Evolutionary conservation across 495 filamentous ascomycete species (phyloP).

Genomic region (Aspergillus nanangensis): DNA sequence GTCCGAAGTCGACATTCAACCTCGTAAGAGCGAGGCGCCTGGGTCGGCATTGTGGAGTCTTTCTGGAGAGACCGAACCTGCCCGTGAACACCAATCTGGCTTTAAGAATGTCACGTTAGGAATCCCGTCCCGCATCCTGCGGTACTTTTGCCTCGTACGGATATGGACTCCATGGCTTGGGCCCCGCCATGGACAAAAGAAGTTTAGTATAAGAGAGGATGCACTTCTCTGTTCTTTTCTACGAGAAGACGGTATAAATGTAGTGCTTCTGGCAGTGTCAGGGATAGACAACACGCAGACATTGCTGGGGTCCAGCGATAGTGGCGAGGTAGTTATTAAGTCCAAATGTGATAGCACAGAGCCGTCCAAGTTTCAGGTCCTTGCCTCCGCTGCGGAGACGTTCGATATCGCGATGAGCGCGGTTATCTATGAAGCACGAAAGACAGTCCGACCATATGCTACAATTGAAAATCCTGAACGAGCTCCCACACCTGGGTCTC

Average conservation of each 20-base stretch:
- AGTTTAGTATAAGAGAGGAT: constrained; percentile 67
- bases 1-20: constrained; percentile 50
- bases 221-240: constrained; percentile 80
- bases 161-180: constrained; percentile 81
- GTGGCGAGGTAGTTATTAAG: constrained; percentile 64
- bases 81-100: constrained; percentile 51
- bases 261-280: constrained; percentile 80
- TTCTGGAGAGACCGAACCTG: constrained; percentile 48
- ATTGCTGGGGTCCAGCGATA: constrained; percentile 58
- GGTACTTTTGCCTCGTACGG: constrained; percentile 79
- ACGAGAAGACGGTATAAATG: constrained; percentile 64
- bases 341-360: constrained; percentile 63
- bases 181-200: constrained; percentile 71
- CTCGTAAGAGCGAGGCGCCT: constrained; percentile 61
- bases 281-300: constrained; percentile 70
- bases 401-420: constrained; percentile 78
- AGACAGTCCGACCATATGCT: constrained; percentile 48
- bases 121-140: constrained; percentile 46
- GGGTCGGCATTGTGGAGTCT: constrained; percentile 69
- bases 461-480: constrained; percentile 5
- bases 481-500: constrained; percentile 22
- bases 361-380: constrained; percentile 52
- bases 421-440: constrained; percentile 80
- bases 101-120: constrained; percentile 58
- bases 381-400: constrained; percentile 67